Percentiles rank a stretch among this genome's conserved stretches.
These are phyloP conservation scores for Aleurites moluccanus DNA, from an alignment of 441 rosid species.

Conservation along the genomic window DNA sequence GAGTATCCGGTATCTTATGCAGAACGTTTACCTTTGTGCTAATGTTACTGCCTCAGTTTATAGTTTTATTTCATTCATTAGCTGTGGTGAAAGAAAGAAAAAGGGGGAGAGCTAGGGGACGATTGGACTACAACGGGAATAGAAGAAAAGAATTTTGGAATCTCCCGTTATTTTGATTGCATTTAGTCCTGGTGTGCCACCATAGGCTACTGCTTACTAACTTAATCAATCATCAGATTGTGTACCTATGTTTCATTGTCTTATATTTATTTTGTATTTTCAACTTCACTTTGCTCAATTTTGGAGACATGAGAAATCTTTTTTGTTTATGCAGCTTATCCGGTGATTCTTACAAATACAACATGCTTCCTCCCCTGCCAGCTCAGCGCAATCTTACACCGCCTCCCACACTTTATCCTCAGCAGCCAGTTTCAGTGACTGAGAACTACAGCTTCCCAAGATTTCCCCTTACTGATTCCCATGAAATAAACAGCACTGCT, in stretches of 20 bases:
- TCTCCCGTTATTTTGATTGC: neutral
- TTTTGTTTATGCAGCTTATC: constrained; percentile 49
- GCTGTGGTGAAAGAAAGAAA: too few relatives aligned
- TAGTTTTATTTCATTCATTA: too few relatives aligned
- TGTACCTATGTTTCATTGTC: neutral
- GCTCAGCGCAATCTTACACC: constrained; percentile 92
- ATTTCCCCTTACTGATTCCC: constrained; percentile 53
- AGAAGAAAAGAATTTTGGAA: neutral
- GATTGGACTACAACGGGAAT: too few relatives aligned
- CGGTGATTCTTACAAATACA: constrained; percentile 65
- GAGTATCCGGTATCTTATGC: constrained; percentile 47
- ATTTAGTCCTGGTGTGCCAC: too few relatives aligned
- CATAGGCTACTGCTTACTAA: too few relatives aligned
- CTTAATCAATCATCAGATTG: neutral
- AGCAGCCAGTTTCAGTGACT: constrained; percentile 73
- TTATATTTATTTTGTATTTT: neutral
- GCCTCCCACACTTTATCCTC: constrained; percentile 94
- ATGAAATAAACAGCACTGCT: constrained; percentile 51
- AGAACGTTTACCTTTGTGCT: neutral
- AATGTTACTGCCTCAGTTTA: neutral
- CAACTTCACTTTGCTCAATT: neutral
- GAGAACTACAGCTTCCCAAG: constrained; percentile 74
- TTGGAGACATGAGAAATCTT: neutral
- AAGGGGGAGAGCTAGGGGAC: too few relatives aligned
- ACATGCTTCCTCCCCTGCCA: constrained; percentile 74